These are phyloP conservation scores for Talaromyces islandicus DNA, from an alignment of 2,329 filamentous ascomycete genomes.

Conservation along the genomic window DNA sequence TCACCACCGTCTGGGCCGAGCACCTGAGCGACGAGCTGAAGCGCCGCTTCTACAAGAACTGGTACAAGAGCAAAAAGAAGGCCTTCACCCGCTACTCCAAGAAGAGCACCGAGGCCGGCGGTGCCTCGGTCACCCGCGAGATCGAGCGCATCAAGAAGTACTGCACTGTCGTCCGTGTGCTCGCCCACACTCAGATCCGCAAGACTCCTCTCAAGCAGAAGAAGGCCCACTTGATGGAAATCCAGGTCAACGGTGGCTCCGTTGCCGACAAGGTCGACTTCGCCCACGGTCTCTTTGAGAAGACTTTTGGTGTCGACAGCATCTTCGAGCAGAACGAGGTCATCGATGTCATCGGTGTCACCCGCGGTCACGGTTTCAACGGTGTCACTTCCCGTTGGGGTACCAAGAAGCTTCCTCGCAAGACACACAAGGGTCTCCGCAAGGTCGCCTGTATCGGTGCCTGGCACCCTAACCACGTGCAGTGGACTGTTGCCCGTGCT, in stretches of 20 bases:
- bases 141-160: slow-evolving; percentile 99
- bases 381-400: slow-evolving; percentile 98
- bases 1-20: slow-evolving; percentile 99
- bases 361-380: slow-evolving; percentile 98
- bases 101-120: slow-evolving; percentile 94
- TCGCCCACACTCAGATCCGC: slow-evolving; percentile 98
- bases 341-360: slow-evolving; percentile 98
- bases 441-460: slow-evolving; percentile 99
- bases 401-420: slow-evolving; percentile 99
- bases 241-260: slow-evolving; percentile 98
- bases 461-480: slow-evolving; percentile 99
- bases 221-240: slow-evolving; percentile 99
- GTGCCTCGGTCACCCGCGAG: slow-evolving; percentile 87
- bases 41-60: slow-evolving; percentile 99
- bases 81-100: slow-evolving; percentile 99
- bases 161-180: slow-evolving; percentile 98
- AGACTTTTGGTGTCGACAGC: slow-evolving; percentile 85
- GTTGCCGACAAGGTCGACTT: slow-evolving; percentile 96
- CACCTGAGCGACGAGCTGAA: slow-evolving; percentile 98
- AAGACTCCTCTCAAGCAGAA: slow-evolving; percentile 99
- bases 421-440: slow-evolving; percentile 99
- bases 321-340: slow-evolving; percentile 99
- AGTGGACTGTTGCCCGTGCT: slow-evolving; percentile 99
- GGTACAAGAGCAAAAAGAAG: slow-evolving; percentile 99
- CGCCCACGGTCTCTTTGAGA: slow-evolving; percentile 95